These are phyloP conservation scores for Sequoia sempervirens DNA, from an alignment of 75 land plant species.

Conservation along the genomic window DNA sequence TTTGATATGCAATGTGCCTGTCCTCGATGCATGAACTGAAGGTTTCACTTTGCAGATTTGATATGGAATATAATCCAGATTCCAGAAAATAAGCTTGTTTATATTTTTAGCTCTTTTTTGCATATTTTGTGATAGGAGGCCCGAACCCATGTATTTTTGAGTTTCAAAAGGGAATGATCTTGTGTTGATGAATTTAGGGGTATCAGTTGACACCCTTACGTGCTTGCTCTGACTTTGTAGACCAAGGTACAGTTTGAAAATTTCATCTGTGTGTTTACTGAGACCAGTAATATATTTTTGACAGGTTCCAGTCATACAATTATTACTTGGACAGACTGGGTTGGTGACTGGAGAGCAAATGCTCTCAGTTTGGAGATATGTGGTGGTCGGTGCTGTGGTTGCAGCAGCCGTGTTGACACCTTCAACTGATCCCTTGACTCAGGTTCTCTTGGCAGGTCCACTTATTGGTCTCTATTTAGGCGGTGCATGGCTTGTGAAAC, in stretches of 20 bases:
- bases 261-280: neutral
- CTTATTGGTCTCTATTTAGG: conserved; percentile 92
- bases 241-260: neutral
- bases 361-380: conserved; percentile 99
- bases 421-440: conserved; percentile 97
- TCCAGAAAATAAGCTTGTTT: neutral
- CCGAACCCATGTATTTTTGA: neutral
- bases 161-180: neutral
- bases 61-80: neutral
- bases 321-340: conserved; percentile 85
- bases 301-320: conserved; percentile 98
- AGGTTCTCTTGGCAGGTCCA: conserved; percentile 87
- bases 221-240: neutral
- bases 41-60: neutral
- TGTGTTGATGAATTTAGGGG: neutral
- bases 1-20: neutral
- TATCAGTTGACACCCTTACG: neutral
- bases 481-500: conserved; percentile 80
- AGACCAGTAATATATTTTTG: neutral
- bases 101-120: neutral
- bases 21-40: neutral
- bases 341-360: conserved; percentile 90
- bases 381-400: conserved; percentile 93
- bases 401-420: conserved; percentile 98
- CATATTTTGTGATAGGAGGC: neutral